Evolutionary conservation across 495 filamentous ascomycete species (phyloP).

Genomic region (Penicillium antarcticum): DNA sequence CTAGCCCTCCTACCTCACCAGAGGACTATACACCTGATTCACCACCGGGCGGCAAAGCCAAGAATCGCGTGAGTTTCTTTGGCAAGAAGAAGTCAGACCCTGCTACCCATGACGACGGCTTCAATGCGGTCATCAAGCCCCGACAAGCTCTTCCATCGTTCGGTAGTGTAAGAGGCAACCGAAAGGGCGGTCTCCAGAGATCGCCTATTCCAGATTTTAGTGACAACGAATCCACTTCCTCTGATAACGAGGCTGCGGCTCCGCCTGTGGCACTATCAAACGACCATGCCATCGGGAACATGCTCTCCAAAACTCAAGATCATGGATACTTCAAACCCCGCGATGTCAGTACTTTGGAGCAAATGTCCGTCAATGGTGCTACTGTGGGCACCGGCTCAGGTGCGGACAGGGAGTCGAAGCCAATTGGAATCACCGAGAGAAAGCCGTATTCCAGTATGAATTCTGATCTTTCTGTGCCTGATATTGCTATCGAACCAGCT

Average conservation of each 20-base stretch:
- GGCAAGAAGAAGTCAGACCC: slow-evolving; percentile 48
- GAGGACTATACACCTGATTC: slow-evolving; percentile 49
- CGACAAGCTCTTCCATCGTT: slow-evolving; percentile 78
- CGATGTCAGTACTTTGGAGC: slow-evolving; percentile 13
- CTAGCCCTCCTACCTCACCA: slow-evolving; percentile 46
- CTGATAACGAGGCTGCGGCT: slow-evolving; percentile 23
- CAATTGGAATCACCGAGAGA: slow-evolving; percentile 1
- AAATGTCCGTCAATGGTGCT: slow-evolving; percentile 8
- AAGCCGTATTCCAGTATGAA: neutral
- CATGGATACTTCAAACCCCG: slow-evolving; percentile 1
- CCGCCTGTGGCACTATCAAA: slow-evolving; percentile 45
- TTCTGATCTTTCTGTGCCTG: slow-evolving; percentile 30
- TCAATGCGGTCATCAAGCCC: slow-evolving; percentile 67
- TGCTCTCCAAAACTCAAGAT: slow-evolving; percentile 40
- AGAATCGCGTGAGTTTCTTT: slow-evolving; percentile 51
- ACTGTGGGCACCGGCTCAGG: neutral
- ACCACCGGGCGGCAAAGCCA: slow-evolving; percentile 45
- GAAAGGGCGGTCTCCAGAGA: slow-evolving; percentile 24
- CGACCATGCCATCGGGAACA: slow-evolving; percentile 61
- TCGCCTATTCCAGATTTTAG: slow-evolving; percentile 24
- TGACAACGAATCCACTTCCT: slow-evolving; percentile 39
- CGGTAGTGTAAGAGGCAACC: slow-evolving; percentile 64
- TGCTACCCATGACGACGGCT: slow-evolving; percentile 47
- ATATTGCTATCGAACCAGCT: slow-evolving; percentile 38
- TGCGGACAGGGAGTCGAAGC: neutral